A percentile compares a stretch with the other conserved stretches of the same genome.
These are phyloP conservation scores for Skeletonema tropicum DNA, from an alignment of 108 stramenopile species.

Conservation along the genomic window DNA sequence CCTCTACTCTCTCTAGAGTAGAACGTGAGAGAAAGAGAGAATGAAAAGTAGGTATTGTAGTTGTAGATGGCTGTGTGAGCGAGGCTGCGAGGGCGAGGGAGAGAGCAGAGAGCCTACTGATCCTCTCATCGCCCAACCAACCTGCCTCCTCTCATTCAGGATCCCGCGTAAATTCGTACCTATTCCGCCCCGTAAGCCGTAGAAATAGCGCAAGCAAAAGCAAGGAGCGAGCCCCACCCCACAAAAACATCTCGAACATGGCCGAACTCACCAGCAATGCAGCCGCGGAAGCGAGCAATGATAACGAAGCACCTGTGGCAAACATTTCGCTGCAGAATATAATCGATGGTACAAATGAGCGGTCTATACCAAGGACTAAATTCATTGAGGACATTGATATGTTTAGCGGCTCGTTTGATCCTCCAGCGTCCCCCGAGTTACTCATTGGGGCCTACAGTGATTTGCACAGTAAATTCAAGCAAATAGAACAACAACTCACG, in stretches of 20 bases:
- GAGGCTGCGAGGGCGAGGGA: too few species aligned
- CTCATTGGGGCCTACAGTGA: conserved; percentile 91
- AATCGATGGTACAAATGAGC: conserved; percentile 77
- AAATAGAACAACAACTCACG: conserved; percentile 71
- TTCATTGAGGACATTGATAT: conserved; percentile 88
- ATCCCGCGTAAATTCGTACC: too few species aligned
- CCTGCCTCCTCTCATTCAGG: too few species aligned
- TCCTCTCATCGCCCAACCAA: too few species aligned
- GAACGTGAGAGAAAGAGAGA: too few species aligned
- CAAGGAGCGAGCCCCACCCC: not conserved
- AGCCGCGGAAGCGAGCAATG: not conserved
- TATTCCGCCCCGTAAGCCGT: too few species aligned
- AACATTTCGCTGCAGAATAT: conserved; percentile 78
- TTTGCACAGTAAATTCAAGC: conserved; percentile 86
- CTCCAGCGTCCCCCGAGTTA: conserved; percentile 81
- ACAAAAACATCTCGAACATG: not conserved
- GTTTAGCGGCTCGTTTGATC: conserved; percentile 77
- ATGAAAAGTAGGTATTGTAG: too few species aligned
- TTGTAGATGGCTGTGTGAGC: too few species aligned
- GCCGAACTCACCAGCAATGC: not conserved
- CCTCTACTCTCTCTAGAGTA: too few species aligned
- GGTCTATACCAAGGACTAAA: conserved; percentile 80
- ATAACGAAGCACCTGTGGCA: conserved; percentile 9
- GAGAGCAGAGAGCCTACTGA: too few species aligned
- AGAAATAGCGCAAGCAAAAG: too few species aligned